Percentiles rank a stretch among this genome's conserved stretches.
Conservation (phyloP, 2,329 filamentous ascomycete genomes). For the Fusarium pilosicola region DNA sequence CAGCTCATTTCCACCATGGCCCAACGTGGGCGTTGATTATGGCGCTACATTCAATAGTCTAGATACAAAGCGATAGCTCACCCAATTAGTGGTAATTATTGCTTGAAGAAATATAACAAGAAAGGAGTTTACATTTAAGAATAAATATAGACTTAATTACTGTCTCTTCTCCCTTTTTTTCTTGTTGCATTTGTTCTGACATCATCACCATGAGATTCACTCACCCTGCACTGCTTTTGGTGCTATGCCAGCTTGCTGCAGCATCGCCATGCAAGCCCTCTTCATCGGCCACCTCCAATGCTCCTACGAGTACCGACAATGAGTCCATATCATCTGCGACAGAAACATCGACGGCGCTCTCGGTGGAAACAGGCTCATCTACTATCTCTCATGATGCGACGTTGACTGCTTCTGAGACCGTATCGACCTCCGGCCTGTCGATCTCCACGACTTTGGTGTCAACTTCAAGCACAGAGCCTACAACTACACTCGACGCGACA, state of each 20-base stretch:
- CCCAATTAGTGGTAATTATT: not conserved
- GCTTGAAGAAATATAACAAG: not conserved
- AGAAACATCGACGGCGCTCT: no score
- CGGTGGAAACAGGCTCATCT: not conserved
- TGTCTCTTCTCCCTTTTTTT: no score
- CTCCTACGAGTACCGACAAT: not conserved
- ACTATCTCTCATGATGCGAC: not conserved
- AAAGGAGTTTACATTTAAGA: not conserved
- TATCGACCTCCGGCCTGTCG: not conserved
- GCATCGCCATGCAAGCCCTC: not conserved
- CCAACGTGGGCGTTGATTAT: rapidly evolving
- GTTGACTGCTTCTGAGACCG: not conserved
- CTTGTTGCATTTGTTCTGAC: not conserved
- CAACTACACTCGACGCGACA: not conserved
- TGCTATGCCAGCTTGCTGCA: not conserved
- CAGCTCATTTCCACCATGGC: not conserved
- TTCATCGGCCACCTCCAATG: not conserved
- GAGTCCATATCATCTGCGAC: not conserved
- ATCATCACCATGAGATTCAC: not conserved
- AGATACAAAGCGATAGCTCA: not conserved
- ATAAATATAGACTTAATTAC: not conserved
- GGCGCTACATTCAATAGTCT: not conserved
- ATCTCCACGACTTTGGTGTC: not conserved
- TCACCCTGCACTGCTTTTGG: not conserved
- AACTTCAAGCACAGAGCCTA: not conserved